phyloP scores from a whole-genome alignment of 371 early-diverging fungal species.

The Mortierella sp. region DNA sequence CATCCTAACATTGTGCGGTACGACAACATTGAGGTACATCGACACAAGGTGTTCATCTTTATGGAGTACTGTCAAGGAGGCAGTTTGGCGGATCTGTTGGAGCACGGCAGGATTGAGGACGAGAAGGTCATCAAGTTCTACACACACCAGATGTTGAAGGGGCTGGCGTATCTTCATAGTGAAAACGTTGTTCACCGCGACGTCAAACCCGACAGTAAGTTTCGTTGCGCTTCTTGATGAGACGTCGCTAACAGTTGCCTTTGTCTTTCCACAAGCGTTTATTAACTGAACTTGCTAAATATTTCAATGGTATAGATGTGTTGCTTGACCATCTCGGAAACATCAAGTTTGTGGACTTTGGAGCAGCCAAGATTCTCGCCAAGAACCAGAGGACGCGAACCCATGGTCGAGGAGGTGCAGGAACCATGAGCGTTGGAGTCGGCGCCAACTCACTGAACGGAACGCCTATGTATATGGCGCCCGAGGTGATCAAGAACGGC shows the following conservation, averaged over 20 bases:
- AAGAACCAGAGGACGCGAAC: slow-evolving; percentile 81
- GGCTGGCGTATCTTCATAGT: slow-evolving; percentile 91
- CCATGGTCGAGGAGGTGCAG: slow-evolving; percentile 68
- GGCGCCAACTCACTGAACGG: slow-evolving; percentile 84
- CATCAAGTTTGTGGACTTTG: slow-evolving; percentile 92
- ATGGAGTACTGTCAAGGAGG: slow-evolving; percentile 96
- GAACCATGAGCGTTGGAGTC: slow-evolving; percentile 63
- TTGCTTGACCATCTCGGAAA: slow-evolving; percentile 84
- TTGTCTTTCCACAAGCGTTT: neutral
- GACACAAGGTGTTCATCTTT: slow-evolving; percentile 92
- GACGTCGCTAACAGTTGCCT: slow-evolving; percentile 6
- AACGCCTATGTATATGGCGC: slow-evolving; percentile 98
- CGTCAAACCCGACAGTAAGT: slow-evolving; percentile 89
- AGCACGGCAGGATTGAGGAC: slow-evolving; percentile 85
- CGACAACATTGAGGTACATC: slow-evolving; percentile 92
- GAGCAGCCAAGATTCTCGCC: slow-evolving; percentile 89
- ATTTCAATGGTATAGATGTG: slow-evolving; percentile 67
- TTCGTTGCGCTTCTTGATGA: slow-evolving; percentile 14
- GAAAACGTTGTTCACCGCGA: slow-evolving; percentile 94
- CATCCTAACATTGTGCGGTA: slow-evolving; percentile 94
- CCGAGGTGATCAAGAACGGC: slow-evolving; percentile 93
- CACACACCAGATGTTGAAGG: slow-evolving; percentile 89
- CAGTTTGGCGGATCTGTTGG: slow-evolving; percentile 81
- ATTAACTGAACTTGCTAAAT: neutral
- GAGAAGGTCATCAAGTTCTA: slow-evolving; percentile 81